Base-by-base conservation (phyloP, 2,329 filamentous ascomycete species). In the Teratosphaeria destructans region DNA sequence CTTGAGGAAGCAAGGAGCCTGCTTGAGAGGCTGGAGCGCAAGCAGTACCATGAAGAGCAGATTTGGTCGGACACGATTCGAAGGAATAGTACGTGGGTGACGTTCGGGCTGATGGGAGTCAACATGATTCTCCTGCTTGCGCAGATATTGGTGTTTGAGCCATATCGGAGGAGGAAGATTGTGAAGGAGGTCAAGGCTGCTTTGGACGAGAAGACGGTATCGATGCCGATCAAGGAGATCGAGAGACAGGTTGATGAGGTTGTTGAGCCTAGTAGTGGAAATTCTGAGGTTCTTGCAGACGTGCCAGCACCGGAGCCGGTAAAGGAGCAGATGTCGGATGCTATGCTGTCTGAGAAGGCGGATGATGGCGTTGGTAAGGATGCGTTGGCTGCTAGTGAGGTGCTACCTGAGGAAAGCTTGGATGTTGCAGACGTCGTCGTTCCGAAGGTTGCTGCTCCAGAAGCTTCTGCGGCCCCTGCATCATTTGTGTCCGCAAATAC, bases 41-140 rank as follows among this genome's bases (percentile, higher is more conserved):
- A 88, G 62, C 85, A 95, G 62, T 99, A 99, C 75, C 94, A 99
- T 74, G 94, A 99, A 76, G 94, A 99, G 78, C 94, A 99, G 77
- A 95, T 99, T 59, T 99, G 94, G 94, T 95, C 90, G 71, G 94
- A 99, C 73, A 93, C 95, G 67, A 99, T 99, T 71, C 82, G 94
- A 39, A 82, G 94, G 65, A 96, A 96, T 80, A 94, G 89, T 72
- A 99, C 94, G 0, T 99, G 94, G 94, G 93, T 95, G 39, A 99
- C 94, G 0, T 97, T 95, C 85, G 94, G 93, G 0, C 78, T 99
- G 62, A 99, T 99, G 94, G 93, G 93, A 27, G 84, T 97, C 70
- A 99, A 99, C 71, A 89, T 97, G 35, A 73, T 97, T 62, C 76
- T 99, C 54, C 90, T 99, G 71, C 75, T 99, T 57, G 81, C 92